Evolutionary conservation across 2,329 filamentous ascomycete genomes (phyloP).

Genomic region (Penicillium nordicum): DNA sequence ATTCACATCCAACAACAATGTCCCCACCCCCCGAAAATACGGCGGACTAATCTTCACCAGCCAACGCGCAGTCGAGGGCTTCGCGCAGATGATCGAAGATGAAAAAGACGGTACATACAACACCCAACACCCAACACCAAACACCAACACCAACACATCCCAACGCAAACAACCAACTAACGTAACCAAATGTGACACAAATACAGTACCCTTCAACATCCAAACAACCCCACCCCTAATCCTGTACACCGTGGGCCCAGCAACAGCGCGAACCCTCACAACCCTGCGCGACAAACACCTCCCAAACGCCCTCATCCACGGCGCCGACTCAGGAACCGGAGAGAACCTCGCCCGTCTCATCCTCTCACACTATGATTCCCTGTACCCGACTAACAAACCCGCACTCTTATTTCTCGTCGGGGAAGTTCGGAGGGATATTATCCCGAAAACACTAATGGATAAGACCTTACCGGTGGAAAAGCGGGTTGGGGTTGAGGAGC

Average conservation of each 20-base stretch:
- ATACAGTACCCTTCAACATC: constrained; percentile 6
- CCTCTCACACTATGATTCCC: constrained; percentile 65
- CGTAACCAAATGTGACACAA: neutral
- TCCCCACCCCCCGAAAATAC: constrained; percentile 27
- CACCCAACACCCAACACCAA: neutral
- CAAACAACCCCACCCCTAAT: constrained; percentile 25
- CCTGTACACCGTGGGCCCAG: constrained; percentile 50
- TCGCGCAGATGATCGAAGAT: constrained; percentile 35
- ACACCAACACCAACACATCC: neutral
- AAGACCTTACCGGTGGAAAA: constrained; percentile 43
- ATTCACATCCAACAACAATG: constrained; percentile 23
- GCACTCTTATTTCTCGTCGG: constrained; percentile 83
- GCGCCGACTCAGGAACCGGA: constrained; percentile 79
- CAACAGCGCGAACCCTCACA: constrained; percentile 62
- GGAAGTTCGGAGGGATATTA: constrained; percentile 83
- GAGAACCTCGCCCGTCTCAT: constrained; percentile 76
- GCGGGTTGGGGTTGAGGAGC: constrained; percentile 68
- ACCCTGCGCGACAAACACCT: constrained; percentile 43
- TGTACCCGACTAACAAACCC: constrained; percentile 35
- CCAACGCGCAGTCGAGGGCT: constrained; percentile 48
- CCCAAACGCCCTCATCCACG: constrained; percentile 62
- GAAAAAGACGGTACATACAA: constrained; percentile 28
- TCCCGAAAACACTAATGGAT: constrained; percentile 74
- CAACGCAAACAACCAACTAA: neutral
- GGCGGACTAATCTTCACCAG: constrained; percentile 51